A percentile compares a stretch with the other conserved stretches of the same genome.
Evolutionary conservation across 2,329 filamentous ascomycete species (phyloP).

Genomic region (Diaporthe ampelina): DNA sequence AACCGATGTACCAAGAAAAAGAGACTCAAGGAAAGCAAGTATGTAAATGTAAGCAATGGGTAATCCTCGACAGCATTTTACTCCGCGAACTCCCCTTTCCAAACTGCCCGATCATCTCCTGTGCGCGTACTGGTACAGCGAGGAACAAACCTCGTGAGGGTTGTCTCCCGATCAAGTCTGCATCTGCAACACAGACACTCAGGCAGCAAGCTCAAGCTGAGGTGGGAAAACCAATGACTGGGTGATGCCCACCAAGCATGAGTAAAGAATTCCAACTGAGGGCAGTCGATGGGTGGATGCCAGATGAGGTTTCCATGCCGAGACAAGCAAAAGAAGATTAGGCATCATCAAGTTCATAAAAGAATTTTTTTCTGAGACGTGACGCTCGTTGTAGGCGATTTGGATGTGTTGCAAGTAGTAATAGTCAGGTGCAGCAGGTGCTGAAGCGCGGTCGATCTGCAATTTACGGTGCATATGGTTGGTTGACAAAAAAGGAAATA

Average conservation of each 20-base stretch:
- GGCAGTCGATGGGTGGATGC: background rate
- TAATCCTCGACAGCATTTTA: conserved; percentile 25
- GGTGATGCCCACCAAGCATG: background rate
- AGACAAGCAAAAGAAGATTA: conserved; percentile 19
- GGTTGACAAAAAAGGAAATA: conserved; percentile 33
- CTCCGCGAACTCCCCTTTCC: conserved; percentile 33
- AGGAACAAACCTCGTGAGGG: background rate
- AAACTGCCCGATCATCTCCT: conserved; percentile 22
- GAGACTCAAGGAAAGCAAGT: conserved; percentile 26
- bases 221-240: background rate
- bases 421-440: conserved; percentile 14
- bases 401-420: conserved; percentile 10
- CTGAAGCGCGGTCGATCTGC: conserved; percentile 6
- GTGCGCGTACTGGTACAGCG: conserved; percentile 14
- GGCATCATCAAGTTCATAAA: conserved; percentile 39
- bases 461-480: conserved; percentile 28
- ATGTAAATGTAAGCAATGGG: conserved; percentile 26
- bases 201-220: conserved; percentile 7
- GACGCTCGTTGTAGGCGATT: conserved; percentile 12
- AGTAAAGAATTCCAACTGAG: background rate
- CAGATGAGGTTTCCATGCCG: conserved; percentile 18
- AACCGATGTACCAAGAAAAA: conserved; percentile 23
- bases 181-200: conserved; percentile 17
- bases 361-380: conserved; percentile 11
- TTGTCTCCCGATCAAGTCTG: background rate